Evolutionary conservation across 306 rosid genomes (phyloP).

Genomic region (Lathyrus sativus): DNA sequence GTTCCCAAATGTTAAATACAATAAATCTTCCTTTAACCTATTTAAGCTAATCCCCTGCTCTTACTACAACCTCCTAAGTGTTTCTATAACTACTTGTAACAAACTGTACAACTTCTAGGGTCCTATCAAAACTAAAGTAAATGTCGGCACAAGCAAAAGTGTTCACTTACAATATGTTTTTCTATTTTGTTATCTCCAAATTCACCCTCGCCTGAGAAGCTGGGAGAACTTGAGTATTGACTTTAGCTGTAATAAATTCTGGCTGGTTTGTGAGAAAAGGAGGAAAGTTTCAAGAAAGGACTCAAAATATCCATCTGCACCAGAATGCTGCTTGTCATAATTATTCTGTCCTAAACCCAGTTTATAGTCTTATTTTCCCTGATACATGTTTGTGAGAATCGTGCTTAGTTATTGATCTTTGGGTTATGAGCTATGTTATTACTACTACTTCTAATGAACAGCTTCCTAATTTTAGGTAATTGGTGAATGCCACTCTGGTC

Average conservation of each 20-base stretch:
- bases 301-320: slow-evolving; percentile 18
- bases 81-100: not conserved
- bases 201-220: not conserved
- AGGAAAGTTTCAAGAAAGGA: slow-evolving; percentile 10
- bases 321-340: slow-evolving; percentile 10
- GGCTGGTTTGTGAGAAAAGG: slow-evolving; percentile 9
- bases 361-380: slow-evolving; percentile 15
- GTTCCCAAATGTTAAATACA: slow-evolving; percentile 15
- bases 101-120: not conserved
- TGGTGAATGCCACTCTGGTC: slow-evolving; percentile 77
- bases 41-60: not conserved
- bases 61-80: not conserved
- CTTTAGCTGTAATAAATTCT: slow-evolving; percentile 9
- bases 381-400: slow-evolving; percentile 20
- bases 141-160: not conserved
- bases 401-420: slow-evolving; percentile 31
- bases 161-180: slow-evolving; percentile 9
- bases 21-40: not conserved
- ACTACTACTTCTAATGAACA: slow-evolving; percentile 30
- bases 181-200: not conserved
- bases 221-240: slow-evolving; percentile 25
- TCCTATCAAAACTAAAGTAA: slow-evolving; percentile 1
- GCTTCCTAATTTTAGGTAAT: slow-evolving; percentile 65
- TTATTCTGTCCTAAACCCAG: slow-evolving; percentile 30
- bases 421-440: slow-evolving; percentile 32